Evolutionary conservation across 768 basidiomycete species (phyloP).

Genomic region (Pisolithus orientalis): DNA sequence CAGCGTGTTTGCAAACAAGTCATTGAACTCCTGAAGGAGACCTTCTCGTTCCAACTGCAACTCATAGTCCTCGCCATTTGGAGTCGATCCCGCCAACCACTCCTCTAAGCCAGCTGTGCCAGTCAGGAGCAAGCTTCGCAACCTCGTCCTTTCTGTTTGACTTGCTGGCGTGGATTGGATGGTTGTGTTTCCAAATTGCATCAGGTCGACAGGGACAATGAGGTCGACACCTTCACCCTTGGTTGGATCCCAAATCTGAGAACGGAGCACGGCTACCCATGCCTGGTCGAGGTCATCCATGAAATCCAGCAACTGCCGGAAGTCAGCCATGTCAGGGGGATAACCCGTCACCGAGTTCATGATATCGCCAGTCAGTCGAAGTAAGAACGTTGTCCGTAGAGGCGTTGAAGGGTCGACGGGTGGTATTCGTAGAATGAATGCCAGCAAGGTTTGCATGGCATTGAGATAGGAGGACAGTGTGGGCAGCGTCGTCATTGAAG

Average conservation of each 20-base stretch:
- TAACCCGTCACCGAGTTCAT: slow-evolving; percentile 60
- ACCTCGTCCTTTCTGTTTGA: slow-evolving; percentile 68
- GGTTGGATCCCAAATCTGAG: slow-evolving; percentile 61
- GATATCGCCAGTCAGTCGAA: slow-evolving; percentile 66
- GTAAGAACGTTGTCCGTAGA: slow-evolving; percentile 60
- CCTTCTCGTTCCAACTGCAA: slow-evolving; percentile 44
- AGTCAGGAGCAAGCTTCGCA: slow-evolving; percentile 58
- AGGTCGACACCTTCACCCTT: slow-evolving; percentile 36
- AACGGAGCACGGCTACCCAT: slow-evolving; percentile 61
- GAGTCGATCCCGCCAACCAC: slow-evolving; percentile 44
- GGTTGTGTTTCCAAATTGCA: slow-evolving; percentile 14
- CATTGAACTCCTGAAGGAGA: slow-evolving; percentile 56
- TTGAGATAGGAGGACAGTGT: slow-evolving; percentile 57
- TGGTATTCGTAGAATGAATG: slow-evolving; percentile 66
- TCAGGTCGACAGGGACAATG: slow-evolving; percentile 33
- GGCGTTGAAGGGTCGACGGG: slow-evolving; percentile 66
- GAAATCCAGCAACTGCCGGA: slow-evolving; percentile 57
- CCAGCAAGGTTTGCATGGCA: slow-evolving; percentile 48
- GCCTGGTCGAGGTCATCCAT: slow-evolving; percentile 70
- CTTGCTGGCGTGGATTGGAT: slow-evolving; percentile 44
- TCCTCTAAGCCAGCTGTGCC: slow-evolving; percentile 61
- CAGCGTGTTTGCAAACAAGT: slow-evolving; percentile 57
- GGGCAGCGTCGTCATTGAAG: slow-evolving; percentile 43
- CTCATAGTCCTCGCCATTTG: slow-evolving; percentile 23
- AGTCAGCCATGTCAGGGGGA: slow-evolving; percentile 33